Base-by-base conservation (phyloP, 2,329 filamentous ascomycete species). In the Fusarium circinatum region DNA sequence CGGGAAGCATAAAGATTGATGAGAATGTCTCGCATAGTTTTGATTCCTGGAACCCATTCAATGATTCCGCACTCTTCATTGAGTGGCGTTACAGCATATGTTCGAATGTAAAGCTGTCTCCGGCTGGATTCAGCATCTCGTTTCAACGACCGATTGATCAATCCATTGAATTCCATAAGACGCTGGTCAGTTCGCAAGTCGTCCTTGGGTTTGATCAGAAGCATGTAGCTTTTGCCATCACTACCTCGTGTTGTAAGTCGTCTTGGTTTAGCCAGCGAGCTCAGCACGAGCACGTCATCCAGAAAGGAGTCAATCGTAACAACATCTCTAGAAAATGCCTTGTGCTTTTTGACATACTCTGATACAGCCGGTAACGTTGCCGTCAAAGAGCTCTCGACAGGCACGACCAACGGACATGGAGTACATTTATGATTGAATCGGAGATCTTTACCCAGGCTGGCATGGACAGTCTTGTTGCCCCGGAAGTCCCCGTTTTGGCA, bases 61-160 rank as follows among this genome's bases (percentile, higher is more conserved):
- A 99, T 98, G 71, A 98, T 92, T 67, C 96, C 96, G 75, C 96
- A 98, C 83, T 98, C 96, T 83, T 99, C 97, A 80, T 98, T 98
- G 54, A 99, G 86, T 4, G 96, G 97, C 9, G 96, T 98, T 18
- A 99, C 97, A 12, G 94, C 95, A 78, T 99, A 99, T 0, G 96
- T 99, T 79, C 95, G 95, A 83, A 99, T 98, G 81, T 97, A 97
- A 62, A 99, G 88, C 74, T 96, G 93, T 22, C 96, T 90, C 80
- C 94, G 93, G 82, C 94, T 97, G 22, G 95, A 94, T 80, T 98
- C 95, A 5, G 95, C 92, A 78, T 98, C 95, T 70, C 93, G 91
- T 80, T 98, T 98, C 64, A 99, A 84, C 6, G 96, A 94, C 67
- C 96, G 90, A 81, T 99, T 99, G 85, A 99, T 98, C 90, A 98